phyloP scores from a whole-genome alignment of 2,329 filamentous ascomycete species.

The Dactylellina leptospora region DNA sequence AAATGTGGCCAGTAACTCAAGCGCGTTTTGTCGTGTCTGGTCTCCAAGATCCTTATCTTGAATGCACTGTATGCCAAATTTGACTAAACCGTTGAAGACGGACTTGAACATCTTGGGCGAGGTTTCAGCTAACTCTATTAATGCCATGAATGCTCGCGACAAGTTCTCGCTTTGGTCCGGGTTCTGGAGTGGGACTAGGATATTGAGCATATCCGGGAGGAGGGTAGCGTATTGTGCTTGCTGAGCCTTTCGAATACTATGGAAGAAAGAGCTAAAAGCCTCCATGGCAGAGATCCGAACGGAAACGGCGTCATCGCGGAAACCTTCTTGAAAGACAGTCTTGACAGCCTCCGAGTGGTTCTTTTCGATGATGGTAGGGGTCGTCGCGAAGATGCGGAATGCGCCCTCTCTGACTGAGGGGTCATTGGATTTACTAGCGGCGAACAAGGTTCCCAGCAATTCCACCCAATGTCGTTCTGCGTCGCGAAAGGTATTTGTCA shows the following conservation, averaged over 20 bases:
- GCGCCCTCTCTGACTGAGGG: slow-evolving; percentile 87
- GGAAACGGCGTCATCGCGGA: slow-evolving; percentile 81
- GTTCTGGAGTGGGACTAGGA: slow-evolving; percentile 92
- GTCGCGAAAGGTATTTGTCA: slow-evolving; percentile 4
- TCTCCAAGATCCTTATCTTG: slow-evolving; percentile 95
- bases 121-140: slow-evolving; percentile 94
- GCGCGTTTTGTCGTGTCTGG: slow-evolving; percentile 87
- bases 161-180: slow-evolving; percentile 88
- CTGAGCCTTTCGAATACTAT: slow-evolving; percentile 84
- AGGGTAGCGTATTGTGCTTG: slow-evolving; percentile 88
- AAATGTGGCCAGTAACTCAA: slow-evolving; percentile 98
- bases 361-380: slow-evolving; percentile 92
- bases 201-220: slow-evolving; percentile 90
- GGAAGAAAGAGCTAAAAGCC: slow-evolving; percentile 95
- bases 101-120: slow-evolving; percentile 97
- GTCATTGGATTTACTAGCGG: slow-evolving; percentile 85
- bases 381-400: slow-evolving; percentile 94
- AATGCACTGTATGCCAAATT: slow-evolving; percentile 91
- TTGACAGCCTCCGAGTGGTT: slow-evolving; percentile 93
- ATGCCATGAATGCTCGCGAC: slow-evolving; percentile 84
- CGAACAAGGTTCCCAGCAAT: slow-evolving; percentile 83
- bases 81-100: slow-evolving; percentile 90
- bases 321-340: slow-evolving; percentile 86
- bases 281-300: slow-evolving; percentile 95
- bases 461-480: slow-evolving; percentile 88